Conservation (phyloP, 1,139 yeast species). For the Hyphopichia burtonii region DNA sequence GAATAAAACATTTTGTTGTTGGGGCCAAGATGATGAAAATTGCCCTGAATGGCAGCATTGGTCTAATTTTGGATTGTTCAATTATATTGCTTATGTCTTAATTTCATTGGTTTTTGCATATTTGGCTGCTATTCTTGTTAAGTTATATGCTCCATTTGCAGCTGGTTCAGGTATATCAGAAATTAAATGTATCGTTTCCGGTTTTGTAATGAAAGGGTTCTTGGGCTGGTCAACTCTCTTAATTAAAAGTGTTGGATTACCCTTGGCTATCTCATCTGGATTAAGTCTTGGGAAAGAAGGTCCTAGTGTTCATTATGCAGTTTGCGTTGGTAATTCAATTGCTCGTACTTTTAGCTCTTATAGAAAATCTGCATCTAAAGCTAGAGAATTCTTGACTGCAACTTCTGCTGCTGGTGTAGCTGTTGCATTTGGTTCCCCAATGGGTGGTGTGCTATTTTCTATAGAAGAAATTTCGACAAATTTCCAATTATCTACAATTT, state of each 20-base stretch:
- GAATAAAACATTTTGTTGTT: conserved; percentile 78
- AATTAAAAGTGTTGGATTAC: conserved; percentile 78
- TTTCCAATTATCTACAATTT: conserved; percentile 75
- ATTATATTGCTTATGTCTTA: conserved; percentile 58
- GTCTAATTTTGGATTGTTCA: conserved; percentile 41
- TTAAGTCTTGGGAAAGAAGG: conserved; percentile 83
- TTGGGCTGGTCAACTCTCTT: conserved; percentile 70
- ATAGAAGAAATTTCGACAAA: conserved; percentile 74
- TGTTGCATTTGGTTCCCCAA: conserved; percentile 72
- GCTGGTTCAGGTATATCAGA: conserved; percentile 98
- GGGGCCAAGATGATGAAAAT: conserved; percentile 51
- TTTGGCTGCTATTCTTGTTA: conserved; percentile 67
- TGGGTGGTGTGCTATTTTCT: conserved; percentile 69
- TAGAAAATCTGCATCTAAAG: conserved; percentile 47
- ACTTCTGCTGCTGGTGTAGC: conserved; percentile 72
- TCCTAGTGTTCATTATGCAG: conserved; percentile 84
- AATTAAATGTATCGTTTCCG: conserved; percentile 91
- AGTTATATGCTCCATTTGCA: conserved; percentile 78
- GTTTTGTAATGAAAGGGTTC: conserved; percentile 79
- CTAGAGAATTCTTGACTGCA: conserved; percentile 57
- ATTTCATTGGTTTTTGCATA: conserved; percentile 64
- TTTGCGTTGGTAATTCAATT: conserved; percentile 71
- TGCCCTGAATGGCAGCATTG: conserved; percentile 61
- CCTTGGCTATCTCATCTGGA: conserved; percentile 83
- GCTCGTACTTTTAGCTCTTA: conserved; percentile 52